A percentile compares a stretch with the other conserved stretches of the same genome.
Conservation (phyloP, 2,329 filamentous ascomycete genomes). For the Dichotomopilus funicola region DNA sequence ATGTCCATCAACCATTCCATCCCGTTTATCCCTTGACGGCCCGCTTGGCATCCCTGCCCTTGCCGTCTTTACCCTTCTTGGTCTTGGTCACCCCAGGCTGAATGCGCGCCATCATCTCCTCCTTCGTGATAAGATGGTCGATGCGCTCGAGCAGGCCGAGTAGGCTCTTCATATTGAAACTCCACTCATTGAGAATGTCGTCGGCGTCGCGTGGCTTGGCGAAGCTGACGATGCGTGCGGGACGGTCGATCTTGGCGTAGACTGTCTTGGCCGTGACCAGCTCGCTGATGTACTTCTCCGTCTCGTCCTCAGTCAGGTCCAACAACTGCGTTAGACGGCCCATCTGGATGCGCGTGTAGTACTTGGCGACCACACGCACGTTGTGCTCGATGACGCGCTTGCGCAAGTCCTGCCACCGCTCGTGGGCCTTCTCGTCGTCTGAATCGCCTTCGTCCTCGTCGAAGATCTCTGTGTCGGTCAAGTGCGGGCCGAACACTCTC, state of each 20-base stretch:
- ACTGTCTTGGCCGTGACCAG: conserved; percentile 97
- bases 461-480: conserved; percentile 88
- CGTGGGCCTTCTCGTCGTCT: conserved; percentile 70
- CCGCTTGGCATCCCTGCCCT: conserved; percentile 14
- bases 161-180: conserved; percentile 73
- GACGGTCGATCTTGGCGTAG: conserved; percentile 93
- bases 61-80: conserved; percentile 33
- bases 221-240: conserved; percentile 86
- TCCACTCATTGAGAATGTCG: conserved; percentile 97
- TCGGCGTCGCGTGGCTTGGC: conserved; percentile 92
- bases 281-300: conserved; percentile 97
- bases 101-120: conserved; percentile 99
- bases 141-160: conserved; percentile 76
- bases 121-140: conserved; percentile 97
- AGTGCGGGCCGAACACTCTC: conserved; percentile 78
- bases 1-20: no score
- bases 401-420: conserved; percentile 87
- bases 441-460: conserved; percentile 58
- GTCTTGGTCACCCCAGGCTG: conserved; percentile 53
- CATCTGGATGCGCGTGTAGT: conserved; percentile 97
- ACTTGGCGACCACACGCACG: conserved; percentile 93
- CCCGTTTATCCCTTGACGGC: no score
- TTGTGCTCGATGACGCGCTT: conserved; percentile 99
- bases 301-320: conserved; percentile 89
- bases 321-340: conserved; percentile 82